phyloP scores from a whole-genome alignment of 305 asterid genomes.

The Fraxinus baroniana region DNA sequence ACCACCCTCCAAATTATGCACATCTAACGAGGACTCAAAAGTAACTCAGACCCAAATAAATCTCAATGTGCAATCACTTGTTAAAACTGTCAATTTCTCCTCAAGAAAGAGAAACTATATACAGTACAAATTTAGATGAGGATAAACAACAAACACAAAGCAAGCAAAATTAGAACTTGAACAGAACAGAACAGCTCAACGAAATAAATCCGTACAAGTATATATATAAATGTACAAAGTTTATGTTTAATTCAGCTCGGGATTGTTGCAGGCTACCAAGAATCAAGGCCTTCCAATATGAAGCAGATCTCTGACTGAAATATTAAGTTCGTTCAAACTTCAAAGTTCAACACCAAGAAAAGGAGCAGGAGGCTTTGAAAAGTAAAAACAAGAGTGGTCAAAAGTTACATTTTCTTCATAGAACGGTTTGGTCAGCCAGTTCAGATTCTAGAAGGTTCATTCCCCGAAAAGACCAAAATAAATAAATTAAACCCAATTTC shows the following conservation, averaged over 20 bases:
- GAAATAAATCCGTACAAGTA: neutral
- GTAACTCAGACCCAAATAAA: constrained; percentile 8
- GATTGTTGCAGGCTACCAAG: neutral
- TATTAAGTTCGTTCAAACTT: constrained; percentile 7
- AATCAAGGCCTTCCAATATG: constrained; percentile 22
- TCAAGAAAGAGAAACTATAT: neutral
- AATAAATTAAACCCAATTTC: neutral
- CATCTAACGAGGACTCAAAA: constrained; percentile 42
- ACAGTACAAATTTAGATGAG: constrained; percentile 14
- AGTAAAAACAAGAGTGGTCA: constrained; percentile 27
- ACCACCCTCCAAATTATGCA: constrained; percentile 55
- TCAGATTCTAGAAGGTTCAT: constrained; percentile 33
- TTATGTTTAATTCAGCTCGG: constrained; percentile 14
- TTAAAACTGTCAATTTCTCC: constrained; percentile 11
- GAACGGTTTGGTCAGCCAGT: constrained; percentile 32
- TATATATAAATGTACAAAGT: neutral
- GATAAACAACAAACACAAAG: constrained; percentile 3
- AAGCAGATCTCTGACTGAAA: constrained; percentile 27
- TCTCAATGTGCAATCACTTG: neutral
- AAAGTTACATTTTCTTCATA: constrained; percentile 23
- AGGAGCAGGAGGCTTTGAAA: constrained; percentile 22
- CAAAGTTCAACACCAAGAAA: constrained; percentile 33
- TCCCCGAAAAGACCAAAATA: neutral
- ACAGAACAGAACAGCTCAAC: neutral
- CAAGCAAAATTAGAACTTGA: constrained; percentile 18